phyloP scores from a whole-genome alignment of 129 eudicot genomes.

The Centella asiatica region DNA sequence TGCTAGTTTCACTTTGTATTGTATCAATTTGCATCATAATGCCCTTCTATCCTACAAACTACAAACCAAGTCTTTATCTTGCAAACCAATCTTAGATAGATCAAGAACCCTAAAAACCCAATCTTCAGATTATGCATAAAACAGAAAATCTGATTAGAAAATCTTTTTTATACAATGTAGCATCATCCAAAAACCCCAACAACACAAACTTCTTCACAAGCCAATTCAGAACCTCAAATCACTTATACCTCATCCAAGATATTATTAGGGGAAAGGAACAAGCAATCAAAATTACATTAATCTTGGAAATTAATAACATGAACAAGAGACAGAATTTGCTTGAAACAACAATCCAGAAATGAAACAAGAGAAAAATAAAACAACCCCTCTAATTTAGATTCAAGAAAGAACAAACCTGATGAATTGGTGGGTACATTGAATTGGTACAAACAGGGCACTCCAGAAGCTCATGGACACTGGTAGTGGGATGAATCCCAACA shows the following conservation, averaged over 20 bases:
- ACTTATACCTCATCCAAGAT: neutral
- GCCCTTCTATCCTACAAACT: too few species aligned
- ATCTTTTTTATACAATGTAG: neutral
- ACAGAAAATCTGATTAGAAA: neutral
- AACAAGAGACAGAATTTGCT: neutral
- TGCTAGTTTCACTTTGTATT: too few species aligned
- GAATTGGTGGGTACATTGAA: slow-evolving; percentile 59
- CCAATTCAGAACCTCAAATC: neutral
- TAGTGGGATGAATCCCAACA: slow-evolving; percentile 19
- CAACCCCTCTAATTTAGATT: neutral
- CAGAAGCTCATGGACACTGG: slow-evolving; percentile 54
- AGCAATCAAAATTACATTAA: neutral
- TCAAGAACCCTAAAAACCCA: neutral
- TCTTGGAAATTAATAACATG: neutral
- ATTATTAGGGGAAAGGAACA: neutral
- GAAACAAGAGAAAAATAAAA: neutral
- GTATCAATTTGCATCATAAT: too few species aligned
- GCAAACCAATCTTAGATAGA: neutral
- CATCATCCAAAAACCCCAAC: neutral
- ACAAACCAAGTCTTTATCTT: too few species aligned
- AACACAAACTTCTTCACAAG: neutral
- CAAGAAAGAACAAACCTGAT: slow-evolving; percentile 32
- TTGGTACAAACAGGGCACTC: slow-evolving; percentile 60
- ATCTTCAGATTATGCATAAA: too few species aligned
- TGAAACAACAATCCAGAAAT: neutral